Conservation (phyloP, 2,329 filamentous ascomycete species). For the Chaetomiaceae sp. region DNA sequence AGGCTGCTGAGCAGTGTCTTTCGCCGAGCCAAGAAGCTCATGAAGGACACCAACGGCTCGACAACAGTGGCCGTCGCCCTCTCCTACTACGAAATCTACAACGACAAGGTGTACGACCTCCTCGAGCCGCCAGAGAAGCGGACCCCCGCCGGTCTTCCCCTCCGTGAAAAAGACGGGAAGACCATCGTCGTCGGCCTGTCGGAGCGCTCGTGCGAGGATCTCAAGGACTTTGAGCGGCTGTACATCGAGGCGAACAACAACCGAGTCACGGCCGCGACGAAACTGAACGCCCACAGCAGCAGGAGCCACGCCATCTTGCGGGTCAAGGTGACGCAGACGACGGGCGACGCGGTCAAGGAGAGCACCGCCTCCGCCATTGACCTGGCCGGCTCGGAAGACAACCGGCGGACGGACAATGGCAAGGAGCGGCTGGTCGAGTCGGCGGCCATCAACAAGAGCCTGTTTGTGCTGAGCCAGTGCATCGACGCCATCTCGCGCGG, state of each 20-base stretch:
- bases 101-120: slow-evolving; percentile 89
- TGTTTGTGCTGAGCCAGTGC: slow-evolving; percentile 91
- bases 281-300: slow-evolving; percentile 87
- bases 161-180: slow-evolving; percentile 81
- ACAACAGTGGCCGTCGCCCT: slow-evolving; percentile 70
- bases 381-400: slow-evolving; percentile 92
- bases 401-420: slow-evolving; percentile 87
- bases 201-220: slow-evolving; percentile 72
- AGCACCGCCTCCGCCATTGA: slow-evolving; percentile 93
- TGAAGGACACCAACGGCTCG: slow-evolving; percentile 68
- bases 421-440: slow-evolving; percentile 92
- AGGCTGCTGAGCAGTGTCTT: slow-evolving; percentile 81
- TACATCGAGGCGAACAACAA: slow-evolving; percentile 93
- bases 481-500: slow-evolving; percentile 84
- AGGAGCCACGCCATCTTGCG: slow-evolving; percentile 86
- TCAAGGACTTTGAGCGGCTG: slow-evolving; percentile 85
- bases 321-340: slow-evolving; percentile 79
- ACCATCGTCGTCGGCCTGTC: slow-evolving; percentile 83
- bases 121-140: slow-evolving; percentile 86
- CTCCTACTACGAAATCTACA: slow-evolving; percentile 96
- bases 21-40: slow-evolving; percentile 76
- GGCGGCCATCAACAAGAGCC: slow-evolving; percentile 93
- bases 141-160: slow-evolving; percentile 70
- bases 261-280: slow-evolving; percentile 82
- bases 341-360: slow-evolving; percentile 61